A percentile compares a stretch with the other conserved stretches of the same genome.
These are phyloP conservation scores for Aspergillus nidulans DNA, from an alignment of 495 filamentous ascomycete species.

Conservation along the genomic window DNA sequence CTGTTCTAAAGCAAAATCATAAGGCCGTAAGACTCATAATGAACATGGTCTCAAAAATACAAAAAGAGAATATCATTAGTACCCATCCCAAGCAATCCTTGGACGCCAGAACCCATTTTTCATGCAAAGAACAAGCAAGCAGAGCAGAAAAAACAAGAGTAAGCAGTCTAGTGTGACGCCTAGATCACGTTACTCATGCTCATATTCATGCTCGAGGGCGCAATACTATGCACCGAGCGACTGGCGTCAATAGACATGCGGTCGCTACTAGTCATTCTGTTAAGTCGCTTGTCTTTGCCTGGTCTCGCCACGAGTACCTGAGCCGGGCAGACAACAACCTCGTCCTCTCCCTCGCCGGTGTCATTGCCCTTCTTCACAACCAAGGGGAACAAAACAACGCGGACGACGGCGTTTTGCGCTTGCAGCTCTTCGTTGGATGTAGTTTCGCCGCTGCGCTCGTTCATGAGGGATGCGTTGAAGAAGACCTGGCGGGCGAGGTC, in stretches of 20 bases:
- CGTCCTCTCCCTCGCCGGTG: slow-evolving; percentile 73
- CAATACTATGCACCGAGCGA: slow-evolving; percentile 43
- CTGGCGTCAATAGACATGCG: slow-evolving; percentile 41
- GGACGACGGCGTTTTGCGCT: slow-evolving; percentile 66
- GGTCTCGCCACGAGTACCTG: slow-evolving; percentile 72
- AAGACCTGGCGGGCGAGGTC: slow-evolving; percentile 75
- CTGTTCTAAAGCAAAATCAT: slow-evolving; percentile 23
- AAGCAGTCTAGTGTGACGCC: slow-evolving; percentile 34
- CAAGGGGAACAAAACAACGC: slow-evolving; percentile 87
- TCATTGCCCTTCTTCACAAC: slow-evolving; percentile 95
- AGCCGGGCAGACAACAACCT: slow-evolving; percentile 89
- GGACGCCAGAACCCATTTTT: slow-evolving; percentile 1
- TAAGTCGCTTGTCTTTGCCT: slow-evolving; percentile 41
- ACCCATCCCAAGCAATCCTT: not conserved
- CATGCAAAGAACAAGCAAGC: slow-evolving; percentile 3
- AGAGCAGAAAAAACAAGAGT: slow-evolving; percentile 10
- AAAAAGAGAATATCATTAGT: slow-evolving; percentile 2
- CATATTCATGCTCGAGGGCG: slow-evolving; percentile 45
- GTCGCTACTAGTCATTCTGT: slow-evolving; percentile 40
- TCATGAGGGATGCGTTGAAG: slow-evolving; percentile 91
- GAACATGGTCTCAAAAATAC: not conserved
- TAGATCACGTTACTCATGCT: slow-evolving; percentile 50
- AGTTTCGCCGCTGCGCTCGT: slow-evolving; percentile 72
- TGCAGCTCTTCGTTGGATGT: slow-evolving; percentile 74
- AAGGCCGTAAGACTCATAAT: slow-evolving; percentile 4